Evolutionary conservation across 1,139 yeast genomes (phyloP).

Genomic region (Geotrichum citri-aurantii): DNA sequence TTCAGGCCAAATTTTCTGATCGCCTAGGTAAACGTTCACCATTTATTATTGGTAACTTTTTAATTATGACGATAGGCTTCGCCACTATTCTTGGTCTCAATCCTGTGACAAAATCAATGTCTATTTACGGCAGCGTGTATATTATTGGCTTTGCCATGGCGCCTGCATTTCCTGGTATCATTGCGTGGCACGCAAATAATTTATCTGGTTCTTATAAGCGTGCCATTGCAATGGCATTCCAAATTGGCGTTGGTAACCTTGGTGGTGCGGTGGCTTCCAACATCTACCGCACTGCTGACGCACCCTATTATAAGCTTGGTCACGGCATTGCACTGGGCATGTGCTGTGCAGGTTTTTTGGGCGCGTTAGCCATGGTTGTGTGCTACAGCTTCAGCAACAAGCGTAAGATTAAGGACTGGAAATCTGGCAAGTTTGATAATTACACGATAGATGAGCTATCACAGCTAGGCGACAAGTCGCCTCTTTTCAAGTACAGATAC

Average conservation of each 20-base stretch:
- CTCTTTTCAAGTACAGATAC: conserved; percentile 5
- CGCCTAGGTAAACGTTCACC: conserved; percentile 35
- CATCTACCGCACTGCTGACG: conserved; percentile 33
- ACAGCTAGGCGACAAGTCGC: conserved; percentile 34
- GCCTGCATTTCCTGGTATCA: conserved; percentile 36
- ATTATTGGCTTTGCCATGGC: conserved; percentile 36
- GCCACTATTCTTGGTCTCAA: conserved; percentile 23
- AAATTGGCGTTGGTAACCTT: conserved; percentile 40
- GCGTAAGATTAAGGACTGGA: conserved; percentile 24
- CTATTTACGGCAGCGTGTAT: conserved; percentile 35
- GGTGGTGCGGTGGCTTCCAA: conserved; percentile 40
- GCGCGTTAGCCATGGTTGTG: conserved; percentile 11
- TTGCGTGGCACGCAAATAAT: conserved; percentile 40
- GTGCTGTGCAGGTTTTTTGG: conserved; percentile 16
- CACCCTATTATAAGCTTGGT: conserved; percentile 34
- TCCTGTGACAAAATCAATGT: conserved; percentile 13
- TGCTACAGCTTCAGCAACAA: conserved; percentile 25
- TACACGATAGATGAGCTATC: conserved; percentile 29
- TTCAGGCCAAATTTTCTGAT: conserved; percentile 35
- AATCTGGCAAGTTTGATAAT: conserved; percentile 30
- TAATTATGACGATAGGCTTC: conserved; percentile 35
- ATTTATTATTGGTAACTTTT: conserved; percentile 30
- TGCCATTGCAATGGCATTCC: conserved; percentile 40
- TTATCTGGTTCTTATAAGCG: conserved; percentile 38
- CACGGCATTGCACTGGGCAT: conserved; percentile 30